Conservation (phyloP, 441 rosid genomes). For the Corymbia calophylla region DNA sequence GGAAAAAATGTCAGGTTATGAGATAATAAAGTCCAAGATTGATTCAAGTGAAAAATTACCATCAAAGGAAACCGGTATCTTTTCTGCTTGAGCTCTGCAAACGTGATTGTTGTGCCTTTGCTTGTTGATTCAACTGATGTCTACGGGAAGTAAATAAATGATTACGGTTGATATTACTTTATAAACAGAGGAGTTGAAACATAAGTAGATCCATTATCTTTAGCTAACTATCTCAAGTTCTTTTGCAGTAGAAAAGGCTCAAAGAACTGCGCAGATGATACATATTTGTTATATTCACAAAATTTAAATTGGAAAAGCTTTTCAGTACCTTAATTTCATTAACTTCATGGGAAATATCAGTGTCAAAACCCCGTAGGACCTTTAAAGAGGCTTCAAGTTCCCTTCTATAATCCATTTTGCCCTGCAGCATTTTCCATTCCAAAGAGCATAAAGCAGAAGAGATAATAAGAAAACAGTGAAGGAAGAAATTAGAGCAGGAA, state of each 20-base stretch:
- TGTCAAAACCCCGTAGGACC: constrained; percentile 75
- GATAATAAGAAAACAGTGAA: background rate
- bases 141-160: constrained; percentile 20
- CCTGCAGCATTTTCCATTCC: constrained; percentile 28
- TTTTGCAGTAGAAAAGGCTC: background rate
- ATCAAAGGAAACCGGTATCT: constrained; percentile 80
- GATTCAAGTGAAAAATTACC: constrained; percentile 27
- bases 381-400: constrained; percentile 74
- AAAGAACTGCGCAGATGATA: background rate
- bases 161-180: constrained; percentile 4
- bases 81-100: constrained; percentile 68
- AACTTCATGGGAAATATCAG: constrained; percentile 73
- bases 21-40: background rate
- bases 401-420: constrained; percentile 63
- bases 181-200: background rate
- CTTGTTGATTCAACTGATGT: constrained; percentile 65
- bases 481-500: background rate
- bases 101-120: constrained; percentile 50
- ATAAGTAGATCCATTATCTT: background rate
- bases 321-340: constrained; percentile 62
- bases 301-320: background rate
- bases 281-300: background rate
- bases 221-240: background rate
- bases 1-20: background rate
- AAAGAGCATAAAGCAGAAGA: background rate